Conservation (phyloP, 2,329 filamentous ascomycete genomes). For the Lecanicillium sp. region DNA sequence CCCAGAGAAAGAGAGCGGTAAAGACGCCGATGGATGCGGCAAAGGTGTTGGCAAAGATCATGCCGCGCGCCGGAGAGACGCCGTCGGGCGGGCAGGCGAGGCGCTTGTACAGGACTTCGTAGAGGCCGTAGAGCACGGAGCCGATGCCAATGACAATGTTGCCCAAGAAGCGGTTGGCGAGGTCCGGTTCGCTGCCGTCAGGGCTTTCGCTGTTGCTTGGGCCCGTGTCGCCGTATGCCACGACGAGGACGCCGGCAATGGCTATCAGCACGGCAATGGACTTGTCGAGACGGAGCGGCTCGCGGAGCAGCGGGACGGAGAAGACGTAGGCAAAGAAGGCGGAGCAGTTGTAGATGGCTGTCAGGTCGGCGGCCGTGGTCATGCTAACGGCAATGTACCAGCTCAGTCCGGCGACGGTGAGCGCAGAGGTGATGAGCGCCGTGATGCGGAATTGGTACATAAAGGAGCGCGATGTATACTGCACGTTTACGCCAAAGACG, state of each 20-base stretch:
- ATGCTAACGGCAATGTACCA: slow-evolving; percentile 95
- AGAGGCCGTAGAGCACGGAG: slow-evolving; percentile 88
- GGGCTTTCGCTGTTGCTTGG: slow-evolving; percentile 35
- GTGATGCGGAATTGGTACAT: slow-evolving; percentile 75
- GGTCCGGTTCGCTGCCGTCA: slow-evolving; percentile 34
- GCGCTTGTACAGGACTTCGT: slow-evolving; percentile 94
- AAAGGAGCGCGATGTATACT: slow-evolving; percentile 30
- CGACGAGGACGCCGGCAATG: slow-evolving; percentile 83
- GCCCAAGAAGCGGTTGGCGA: slow-evolving; percentile 64
- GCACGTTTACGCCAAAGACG: slow-evolving; percentile 36
- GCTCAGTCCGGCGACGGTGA: slow-evolving; percentile 83
- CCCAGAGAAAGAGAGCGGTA: slow-evolving; percentile 81
- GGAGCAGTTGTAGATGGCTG: slow-evolving; percentile 98
- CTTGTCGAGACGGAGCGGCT: slow-evolving; percentile 78
- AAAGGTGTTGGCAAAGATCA: slow-evolving; percentile 92
- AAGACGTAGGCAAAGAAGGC: slow-evolving; percentile 99
- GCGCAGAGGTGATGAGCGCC: slow-evolving; percentile 70
- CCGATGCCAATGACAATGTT: slow-evolving; percentile 90
- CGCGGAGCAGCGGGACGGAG: slow-evolving; percentile 79
- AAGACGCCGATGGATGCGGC: slow-evolving; percentile 81
- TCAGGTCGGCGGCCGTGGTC: slow-evolving; percentile 88
- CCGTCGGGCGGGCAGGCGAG: slow-evolving; percentile 90
- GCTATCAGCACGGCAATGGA: slow-evolving; percentile 78
- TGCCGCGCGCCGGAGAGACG: slow-evolving; percentile 73
- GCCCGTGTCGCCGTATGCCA: slow-evolving; percentile 78